These are phyloP conservation scores for Hyphodiscus sp. DNA, from an alignment of 2,329 filamentous ascomycete genomes.

Conservation along the genomic window DNA sequence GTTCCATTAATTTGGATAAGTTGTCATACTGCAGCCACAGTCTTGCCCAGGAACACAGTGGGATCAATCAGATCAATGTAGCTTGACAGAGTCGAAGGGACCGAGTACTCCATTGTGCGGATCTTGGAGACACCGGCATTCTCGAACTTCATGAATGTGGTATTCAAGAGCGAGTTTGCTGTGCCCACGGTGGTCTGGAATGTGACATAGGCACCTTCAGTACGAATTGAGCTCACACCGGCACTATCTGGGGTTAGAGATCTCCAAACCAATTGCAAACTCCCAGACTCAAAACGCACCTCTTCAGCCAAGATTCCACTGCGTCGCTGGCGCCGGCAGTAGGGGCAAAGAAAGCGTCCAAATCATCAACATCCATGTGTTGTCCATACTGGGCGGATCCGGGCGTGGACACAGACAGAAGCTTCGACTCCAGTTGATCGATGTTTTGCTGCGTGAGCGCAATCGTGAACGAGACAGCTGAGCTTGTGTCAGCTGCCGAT, in stretches of 20 bases:
- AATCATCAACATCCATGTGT: background rate
- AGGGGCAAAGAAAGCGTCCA: background rate
- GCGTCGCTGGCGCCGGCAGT: background rate
- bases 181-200: background rate
- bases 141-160: background rate
- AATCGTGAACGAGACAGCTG: background rate
- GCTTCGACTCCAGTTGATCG: constrained; percentile 29
- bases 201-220: background rate
- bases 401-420: background rate
- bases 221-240: background rate
- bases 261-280: background rate
- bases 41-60: constrained; percentile 2
- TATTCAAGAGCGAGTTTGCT: background rate
- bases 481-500: background rate
- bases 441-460: constrained; percentile 37
- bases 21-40: constrained; percentile 6
- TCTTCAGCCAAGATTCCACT: background rate
- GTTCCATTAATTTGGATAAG: background rate
- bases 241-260: background rate
- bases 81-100: background rate
- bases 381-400: background rate
- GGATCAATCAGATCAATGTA: background rate
- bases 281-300: background rate
- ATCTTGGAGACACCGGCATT: background rate
- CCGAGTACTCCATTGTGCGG: background rate